Evolutionary conservation across 2,329 filamentous ascomycete genomes (phyloP).

Genomic region (Aspergillus pseudoviridinutans): DNA sequence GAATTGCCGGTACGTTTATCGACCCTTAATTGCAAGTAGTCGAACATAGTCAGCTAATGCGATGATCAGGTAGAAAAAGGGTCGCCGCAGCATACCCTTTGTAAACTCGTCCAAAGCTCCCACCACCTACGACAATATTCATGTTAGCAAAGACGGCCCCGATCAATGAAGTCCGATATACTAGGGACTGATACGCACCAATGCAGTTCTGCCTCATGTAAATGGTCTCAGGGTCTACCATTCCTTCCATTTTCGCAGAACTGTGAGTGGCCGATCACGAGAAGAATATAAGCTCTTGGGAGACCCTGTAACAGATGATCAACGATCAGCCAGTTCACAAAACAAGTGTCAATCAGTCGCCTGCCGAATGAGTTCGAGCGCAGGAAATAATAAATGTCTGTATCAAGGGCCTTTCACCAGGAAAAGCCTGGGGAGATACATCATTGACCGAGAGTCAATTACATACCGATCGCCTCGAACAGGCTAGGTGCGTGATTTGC

Average conservation of each 20-base stretch:
- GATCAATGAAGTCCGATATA: slow-evolving; percentile 24
- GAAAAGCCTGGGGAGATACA: background rate
- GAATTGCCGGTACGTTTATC: slow-evolving; percentile 90
- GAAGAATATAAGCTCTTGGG: background rate
- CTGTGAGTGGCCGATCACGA: slow-evolving; percentile 1
- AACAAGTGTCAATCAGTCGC: background rate
- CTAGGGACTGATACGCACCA: slow-evolving; percentile 44
- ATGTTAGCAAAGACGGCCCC: background rate
- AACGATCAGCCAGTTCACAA: background rate
- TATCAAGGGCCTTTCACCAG: background rate
- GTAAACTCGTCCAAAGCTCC: slow-evolving; percentile 97
- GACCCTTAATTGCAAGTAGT: slow-evolving; percentile 53
- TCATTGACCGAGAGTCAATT: background rate
- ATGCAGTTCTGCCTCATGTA: slow-evolving; percentile 94
- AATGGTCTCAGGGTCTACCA: slow-evolving; percentile 78
- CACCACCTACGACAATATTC: slow-evolving; percentile 63
- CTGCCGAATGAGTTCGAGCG: background rate
- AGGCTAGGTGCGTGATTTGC: slow-evolving; percentile 3
- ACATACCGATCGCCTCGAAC: slow-evolving; percentile 4
- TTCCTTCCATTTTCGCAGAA: slow-evolving; percentile 42
- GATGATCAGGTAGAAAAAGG: background rate
- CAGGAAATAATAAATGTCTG: background rate
- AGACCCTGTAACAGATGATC: background rate
- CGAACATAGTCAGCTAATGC: slow-evolving; percentile 3
- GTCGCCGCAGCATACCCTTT: slow-evolving; percentile 65